Percentiles rank a stretch among this genome's conserved stretches.
Conservation (phyloP, 176 grass and related monocot genomes). For the Cocos nucifera region DNA sequence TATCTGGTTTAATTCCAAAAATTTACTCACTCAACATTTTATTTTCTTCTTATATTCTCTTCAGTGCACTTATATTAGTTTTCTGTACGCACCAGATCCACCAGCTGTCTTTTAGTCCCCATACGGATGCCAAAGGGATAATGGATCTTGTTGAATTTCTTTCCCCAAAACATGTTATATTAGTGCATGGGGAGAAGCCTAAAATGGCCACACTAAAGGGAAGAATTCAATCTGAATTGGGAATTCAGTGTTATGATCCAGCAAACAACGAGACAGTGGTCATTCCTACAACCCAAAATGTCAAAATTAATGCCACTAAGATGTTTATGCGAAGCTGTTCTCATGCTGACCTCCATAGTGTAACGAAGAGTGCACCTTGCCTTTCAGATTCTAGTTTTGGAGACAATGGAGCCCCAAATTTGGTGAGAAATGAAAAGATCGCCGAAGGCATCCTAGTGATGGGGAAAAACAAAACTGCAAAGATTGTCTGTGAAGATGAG, state of each 20-base stretch:
- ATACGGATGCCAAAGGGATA: slow-evolving; percentile 90
- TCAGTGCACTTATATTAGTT: slow-evolving; percentile 5
- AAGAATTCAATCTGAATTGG: slow-evolving; percentile 62
- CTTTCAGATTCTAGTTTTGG: background rate
- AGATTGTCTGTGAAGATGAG: slow-evolving; percentile 57
- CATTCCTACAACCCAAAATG: slow-evolving; percentile 34
- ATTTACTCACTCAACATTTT: no score
- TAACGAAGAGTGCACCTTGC: slow-evolving; percentile 8
- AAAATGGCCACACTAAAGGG: slow-evolving; percentile 79
- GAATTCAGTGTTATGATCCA: slow-evolving; percentile 62
- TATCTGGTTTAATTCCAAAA: no score
- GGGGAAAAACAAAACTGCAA: slow-evolving; percentile 51
- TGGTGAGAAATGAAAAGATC: background rate
- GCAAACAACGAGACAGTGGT: slow-evolving; percentile 67
- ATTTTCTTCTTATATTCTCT: no score
- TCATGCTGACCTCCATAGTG: slow-evolving; percentile 5
- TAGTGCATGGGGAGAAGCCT: slow-evolving; percentile 92
- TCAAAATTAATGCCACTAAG: slow-evolving; percentile 56
- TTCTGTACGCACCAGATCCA: slow-evolving; percentile 46
- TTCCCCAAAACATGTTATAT: slow-evolving; percentile 71
- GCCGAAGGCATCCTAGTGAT: slow-evolving; percentile 56
- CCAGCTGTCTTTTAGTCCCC: slow-evolving; percentile 81
- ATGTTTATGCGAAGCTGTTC: slow-evolving; percentile 46
- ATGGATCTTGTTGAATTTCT: slow-evolving; percentile 87
- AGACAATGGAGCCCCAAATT: slow-evolving; percentile 5